Percentiles rank a stretch among this genome's conserved stretches.
These are phyloP conservation scores for Canariomyces notabilis DNA, from an alignment of 2,329 filamentous ascomycete species.

Conservation along the genomic window DNA sequence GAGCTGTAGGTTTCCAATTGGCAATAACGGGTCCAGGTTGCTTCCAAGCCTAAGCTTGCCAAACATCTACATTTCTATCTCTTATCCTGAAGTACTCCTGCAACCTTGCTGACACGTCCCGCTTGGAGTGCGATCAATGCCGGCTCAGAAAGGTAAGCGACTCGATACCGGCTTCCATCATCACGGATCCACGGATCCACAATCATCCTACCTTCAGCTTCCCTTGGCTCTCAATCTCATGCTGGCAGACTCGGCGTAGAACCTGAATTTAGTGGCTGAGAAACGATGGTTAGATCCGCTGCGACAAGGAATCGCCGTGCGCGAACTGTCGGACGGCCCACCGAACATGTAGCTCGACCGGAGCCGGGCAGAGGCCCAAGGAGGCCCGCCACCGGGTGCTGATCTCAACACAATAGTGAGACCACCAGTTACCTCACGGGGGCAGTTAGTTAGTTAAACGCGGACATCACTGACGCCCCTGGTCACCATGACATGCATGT, in stretches of 20 bases:
- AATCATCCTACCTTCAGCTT: neutral
- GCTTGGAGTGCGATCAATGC: conserved; percentile 40
- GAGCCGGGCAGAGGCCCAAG: conserved; percentile 49
- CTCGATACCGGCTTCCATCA: neutral
- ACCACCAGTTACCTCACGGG: conserved; percentile 7
- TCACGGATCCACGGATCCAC: too few relatives aligned
- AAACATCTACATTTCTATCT: too few relatives aligned
- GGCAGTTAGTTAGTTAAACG: too few relatives aligned
- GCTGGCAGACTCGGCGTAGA: too few relatives aligned
- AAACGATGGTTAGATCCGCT: conserved; percentile 44
- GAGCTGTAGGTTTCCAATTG: conserved; percentile 17
- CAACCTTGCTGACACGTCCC: conserved; percentile 15
- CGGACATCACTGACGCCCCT: neutral
- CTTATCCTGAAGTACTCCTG: neutral
- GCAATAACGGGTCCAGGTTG: neutral
- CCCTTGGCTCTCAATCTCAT: neutral
- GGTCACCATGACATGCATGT: conserved; percentile 33
- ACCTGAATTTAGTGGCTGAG: neutral
- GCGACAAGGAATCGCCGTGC: conserved; percentile 54
- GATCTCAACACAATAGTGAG: conserved; percentile 58
- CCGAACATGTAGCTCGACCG: conserved; percentile 50
- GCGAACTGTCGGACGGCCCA: conserved; percentile 53
- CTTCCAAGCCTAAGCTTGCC: neutral
- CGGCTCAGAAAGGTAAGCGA: conserved; percentile 24
- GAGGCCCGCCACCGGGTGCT: conserved; percentile 52